These are phyloP conservation scores for Cryptosporidium tyzzeri DNA, from an alignment of 169 alveolate species.

Conservation along the genomic window DNA sequence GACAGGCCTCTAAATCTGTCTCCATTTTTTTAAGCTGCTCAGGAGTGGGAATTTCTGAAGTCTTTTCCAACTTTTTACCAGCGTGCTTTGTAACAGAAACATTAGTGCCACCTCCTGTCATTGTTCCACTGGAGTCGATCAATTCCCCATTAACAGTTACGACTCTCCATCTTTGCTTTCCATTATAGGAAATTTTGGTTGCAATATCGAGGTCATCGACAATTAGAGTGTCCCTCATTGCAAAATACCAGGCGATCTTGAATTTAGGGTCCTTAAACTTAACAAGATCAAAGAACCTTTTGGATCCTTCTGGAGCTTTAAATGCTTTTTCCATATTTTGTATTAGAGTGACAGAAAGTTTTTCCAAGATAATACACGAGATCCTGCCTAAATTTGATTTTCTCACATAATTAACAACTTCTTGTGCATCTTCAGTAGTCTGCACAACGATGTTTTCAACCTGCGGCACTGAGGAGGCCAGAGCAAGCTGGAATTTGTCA, in stretches of 20 bases:
- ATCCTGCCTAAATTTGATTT: conserved; percentile 90
- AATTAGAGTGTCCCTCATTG: conserved; percentile 91
- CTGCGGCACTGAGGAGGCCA: conserved; percentile 87
- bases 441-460: conserved; percentile 92
- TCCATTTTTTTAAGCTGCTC: conserved; percentile 45
- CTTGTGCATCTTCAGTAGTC: conserved; percentile 90
- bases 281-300: conserved; percentile 90
- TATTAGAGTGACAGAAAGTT: conserved; percentile 76
- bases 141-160: conserved; percentile 94
- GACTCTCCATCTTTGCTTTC: conserved; percentile 87
- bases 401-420: conserved; percentile 88
- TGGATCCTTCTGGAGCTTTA: conserved; percentile 79
- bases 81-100: conserved; percentile 15
- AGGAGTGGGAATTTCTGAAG: conserved; percentile 10
- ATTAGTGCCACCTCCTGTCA: conserved; percentile 90
- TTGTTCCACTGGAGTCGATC: conserved; percentile 93
- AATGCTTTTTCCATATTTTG: conserved; percentile 68
- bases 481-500: conserved; percentile 89
- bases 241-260: conserved; percentile 89
- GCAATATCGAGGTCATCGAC: conserved; percentile 90
- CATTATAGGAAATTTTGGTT: conserved; percentile 86
- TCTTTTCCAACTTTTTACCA: conserved; percentile 59
- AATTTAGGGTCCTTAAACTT: conserved; percentile 82
- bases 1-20: conserved; percentile 15
- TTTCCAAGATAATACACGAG: conserved; percentile 85